These are phyloP conservation scores for Chrysanthemum lavandulifolium DNA, from an alignment of 129 eudicot genomes.

Conservation along the genomic window DNA sequence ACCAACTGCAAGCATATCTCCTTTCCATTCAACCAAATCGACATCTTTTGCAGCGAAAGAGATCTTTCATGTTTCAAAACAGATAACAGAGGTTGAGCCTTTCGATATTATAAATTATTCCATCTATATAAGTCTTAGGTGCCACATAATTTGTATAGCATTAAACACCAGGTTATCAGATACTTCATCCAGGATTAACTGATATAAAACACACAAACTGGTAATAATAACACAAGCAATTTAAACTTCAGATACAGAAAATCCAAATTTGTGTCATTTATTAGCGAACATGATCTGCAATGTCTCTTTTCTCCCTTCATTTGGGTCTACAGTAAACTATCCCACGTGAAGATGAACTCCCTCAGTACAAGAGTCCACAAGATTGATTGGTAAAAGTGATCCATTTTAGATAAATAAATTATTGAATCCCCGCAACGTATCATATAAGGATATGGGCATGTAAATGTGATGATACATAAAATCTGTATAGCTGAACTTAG, in stretches of 20 bases:
- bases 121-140: too few relatives aligned
- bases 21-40: constrained; percentile 91
- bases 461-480: background rate
- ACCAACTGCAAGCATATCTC: constrained; percentile 90
- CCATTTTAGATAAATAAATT: constrained; percentile 6
- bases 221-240: background rate
- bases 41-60: constrained; percentile 79
- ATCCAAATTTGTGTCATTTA: constrained; percentile 2
- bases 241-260: background rate
- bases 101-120: background rate
- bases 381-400: background rate
- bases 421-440: constrained; percentile 1
- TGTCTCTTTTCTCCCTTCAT: background rate
- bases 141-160: background rate
- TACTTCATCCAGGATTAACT: background rate
- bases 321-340: background rate
- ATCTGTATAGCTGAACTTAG: background rate
- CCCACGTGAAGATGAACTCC: background rate
- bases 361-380: background rate
- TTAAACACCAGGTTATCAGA: constrained; percentile 10
- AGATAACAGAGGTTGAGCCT: constrained; percentile 25
- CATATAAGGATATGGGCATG: background rate
- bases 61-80: constrained; percentile 44
- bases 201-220: background rate
- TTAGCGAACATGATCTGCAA: background rate